Base-by-base conservation (phyloP, 345 rosid species). In the Linum tenue region DNA sequence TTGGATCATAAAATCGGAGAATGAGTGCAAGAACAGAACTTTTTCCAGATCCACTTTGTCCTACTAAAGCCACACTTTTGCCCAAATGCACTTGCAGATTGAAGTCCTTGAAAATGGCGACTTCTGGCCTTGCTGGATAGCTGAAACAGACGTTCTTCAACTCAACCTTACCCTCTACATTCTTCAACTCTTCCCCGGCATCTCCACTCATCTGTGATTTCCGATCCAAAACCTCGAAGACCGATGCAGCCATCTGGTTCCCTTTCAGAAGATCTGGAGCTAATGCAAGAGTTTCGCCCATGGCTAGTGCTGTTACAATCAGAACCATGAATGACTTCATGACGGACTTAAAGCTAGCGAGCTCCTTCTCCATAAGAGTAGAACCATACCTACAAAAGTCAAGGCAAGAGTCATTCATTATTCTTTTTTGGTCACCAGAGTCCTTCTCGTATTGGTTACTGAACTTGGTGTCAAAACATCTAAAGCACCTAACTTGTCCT, bases 31-130 rank as follows among this genome's bases (percentile, higher is more conserved):
- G 79, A 62, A 94, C 92, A 0, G 97, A 82, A 76, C 95, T 90
- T 84, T 94, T 94, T 4, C 99, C 99, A 0, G 96, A 94, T 0
- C 99, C 99, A 69, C 97, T 94, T 63, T 91, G 97, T 51, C 99
- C 97, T 7, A 94, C 96, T 15, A 94, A 76, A 14, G 99, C 97
- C 84, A 94, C 83, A 77, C 84, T 90, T 77, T 84, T 83, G 39
- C 96, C 97, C 0, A 87, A 48, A 12, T 66, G 83, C 41, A 88
- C 92, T 70, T 64, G 78, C 6, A 94, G 80, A 80, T 88, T 75
- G 5, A 94, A 86, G 70, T 85, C 88, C 61, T 74, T 69, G 81
- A 94, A 94, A 64, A 94, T 84, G 1, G 74, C 67, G 4, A 89
- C 92, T 44, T 94, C 92, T 0, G 97, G 95, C 70, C 96, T 84